These are phyloP conservation scores for Parachlorella kessleri DNA, from an alignment of 139 green algal species.

Conservation along the genomic window DNA sequence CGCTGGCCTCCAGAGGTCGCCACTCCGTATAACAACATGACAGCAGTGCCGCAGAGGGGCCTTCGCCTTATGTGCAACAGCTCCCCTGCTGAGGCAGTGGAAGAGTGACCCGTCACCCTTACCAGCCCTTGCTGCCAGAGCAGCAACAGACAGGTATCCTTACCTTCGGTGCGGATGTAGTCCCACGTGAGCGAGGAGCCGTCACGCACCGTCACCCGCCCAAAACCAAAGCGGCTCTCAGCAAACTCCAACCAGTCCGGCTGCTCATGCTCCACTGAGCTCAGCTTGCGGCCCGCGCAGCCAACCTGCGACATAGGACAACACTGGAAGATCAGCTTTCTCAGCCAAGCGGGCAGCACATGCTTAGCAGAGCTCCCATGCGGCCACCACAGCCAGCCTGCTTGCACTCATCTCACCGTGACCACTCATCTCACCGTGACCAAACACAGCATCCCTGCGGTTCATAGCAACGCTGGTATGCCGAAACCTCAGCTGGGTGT, in stretches of 20 bases:
- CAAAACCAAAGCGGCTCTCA: conserved; percentile 31
- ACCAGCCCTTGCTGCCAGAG: background rate
- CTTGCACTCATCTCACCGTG: too few species aligned
- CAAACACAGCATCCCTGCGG: too few species aligned
- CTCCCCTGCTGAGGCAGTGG: too few species aligned
- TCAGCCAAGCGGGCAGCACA: too few species aligned
- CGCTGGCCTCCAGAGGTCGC: too few species aligned
- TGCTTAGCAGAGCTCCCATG: too few species aligned
- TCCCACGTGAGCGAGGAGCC: conserved; percentile 24
- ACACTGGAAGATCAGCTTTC: too few species aligned
- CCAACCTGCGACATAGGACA: too few species aligned
- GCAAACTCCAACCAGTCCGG: conserved; percentile 54
- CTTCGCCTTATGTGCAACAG: background rate
- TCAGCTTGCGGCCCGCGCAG: conserved; percentile 64
- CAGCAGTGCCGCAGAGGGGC: background rate
- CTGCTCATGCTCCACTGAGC: conserved; percentile 47
- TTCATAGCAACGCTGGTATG: too few species aligned
- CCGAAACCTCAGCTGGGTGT: too few species aligned
- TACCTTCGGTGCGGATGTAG: background rate
- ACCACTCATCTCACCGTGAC: too few species aligned
- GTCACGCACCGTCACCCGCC: conserved; percentile 32
- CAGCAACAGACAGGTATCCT: conserved; percentile 14
- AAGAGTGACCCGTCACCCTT: background rate
- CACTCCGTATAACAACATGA: background rate
- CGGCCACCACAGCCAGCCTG: too few species aligned